Conservation (phyloP, 345 rosid species). For the Heritiera littoralis region DNA sequence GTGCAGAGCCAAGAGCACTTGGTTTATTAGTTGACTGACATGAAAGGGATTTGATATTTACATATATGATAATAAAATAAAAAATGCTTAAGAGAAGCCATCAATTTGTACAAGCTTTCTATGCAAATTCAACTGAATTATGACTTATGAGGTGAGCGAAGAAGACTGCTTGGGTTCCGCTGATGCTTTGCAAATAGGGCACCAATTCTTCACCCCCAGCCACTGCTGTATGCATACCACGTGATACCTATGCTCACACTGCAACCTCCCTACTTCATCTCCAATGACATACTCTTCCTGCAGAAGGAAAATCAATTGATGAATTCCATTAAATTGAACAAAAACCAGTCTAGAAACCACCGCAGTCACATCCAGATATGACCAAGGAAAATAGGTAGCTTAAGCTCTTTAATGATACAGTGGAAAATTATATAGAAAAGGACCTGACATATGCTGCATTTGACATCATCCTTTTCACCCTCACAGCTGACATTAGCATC, state of each 20-base stretch:
- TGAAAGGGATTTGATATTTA: conserved; percentile 34
- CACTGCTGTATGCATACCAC: conserved; percentile 69
- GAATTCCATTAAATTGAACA: conserved; percentile 1
- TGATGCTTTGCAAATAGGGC: conserved; percentile 84
- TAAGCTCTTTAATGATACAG: neutral
- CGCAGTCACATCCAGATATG: neutral
- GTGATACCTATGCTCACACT: conserved; percentile 78
- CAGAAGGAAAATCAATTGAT: conserved; percentile 5
- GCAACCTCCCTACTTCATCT: conserved; percentile 78
- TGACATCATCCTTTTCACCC: conserved; percentile 50
- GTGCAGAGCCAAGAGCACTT: conserved; percentile 8
- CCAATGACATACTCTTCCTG: conserved; percentile 87
- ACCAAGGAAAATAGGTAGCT: neutral
- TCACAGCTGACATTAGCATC: conserved; percentile 29
- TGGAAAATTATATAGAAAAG: neutral
- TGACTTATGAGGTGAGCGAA: neutral
- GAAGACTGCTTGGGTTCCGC: conserved; percentile 42
- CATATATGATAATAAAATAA: conserved; percentile 18
- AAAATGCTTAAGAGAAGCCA: conserved; percentile 10
- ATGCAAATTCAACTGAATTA: conserved; percentile 18
- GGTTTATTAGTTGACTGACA: conserved; percentile 37
- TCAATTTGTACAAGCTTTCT: conserved; percentile 39
- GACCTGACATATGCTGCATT: conserved; percentile 98
- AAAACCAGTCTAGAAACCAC: neutral
- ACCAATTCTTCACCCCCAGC: conserved; percentile 93